Conservation (phyloP, 1,284 basidiomycete species). For the Flammula alnicola region DNA sequence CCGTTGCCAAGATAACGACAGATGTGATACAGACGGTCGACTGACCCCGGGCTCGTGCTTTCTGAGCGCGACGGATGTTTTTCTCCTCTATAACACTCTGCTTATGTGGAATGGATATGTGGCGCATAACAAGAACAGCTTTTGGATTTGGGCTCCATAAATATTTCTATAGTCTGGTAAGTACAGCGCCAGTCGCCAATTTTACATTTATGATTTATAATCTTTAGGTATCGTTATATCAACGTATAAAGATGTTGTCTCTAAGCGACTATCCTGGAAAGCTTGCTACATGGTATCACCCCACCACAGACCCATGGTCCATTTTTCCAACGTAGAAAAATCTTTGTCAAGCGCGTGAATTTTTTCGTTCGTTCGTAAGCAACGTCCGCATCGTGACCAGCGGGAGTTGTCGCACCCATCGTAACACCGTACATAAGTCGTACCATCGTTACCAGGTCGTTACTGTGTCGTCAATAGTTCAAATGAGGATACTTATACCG, state of each 20-base stretch:
- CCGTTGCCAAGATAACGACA: slow-evolving; percentile 1
- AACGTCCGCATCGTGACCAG: too few species aligned
- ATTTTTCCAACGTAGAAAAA: too few species aligned
- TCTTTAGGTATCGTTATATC: slow-evolving; percentile 3
- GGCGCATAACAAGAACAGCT: too few species aligned
- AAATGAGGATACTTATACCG: too few species aligned
- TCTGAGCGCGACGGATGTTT: slow-evolving; percentile 4
- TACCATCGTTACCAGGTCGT: background rate
- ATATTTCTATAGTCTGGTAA: too few species aligned
- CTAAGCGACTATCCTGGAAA: slow-evolving; percentile 6
- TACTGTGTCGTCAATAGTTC: too few species aligned
- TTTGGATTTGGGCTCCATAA: too few species aligned
- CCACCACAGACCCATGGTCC: too few species aligned
- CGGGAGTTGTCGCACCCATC: background rate
- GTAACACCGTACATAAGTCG: slow-evolving; percentile 2
- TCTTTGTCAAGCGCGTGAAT: too few species aligned
- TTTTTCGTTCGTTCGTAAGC: background rate
- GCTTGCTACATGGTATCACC: too few species aligned
- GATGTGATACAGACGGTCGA: slow-evolving; percentile 1
- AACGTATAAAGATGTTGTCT: slow-evolving; percentile 14
- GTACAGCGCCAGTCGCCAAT: background rate
- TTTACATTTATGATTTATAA: background rate
- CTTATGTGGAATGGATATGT: too few species aligned
- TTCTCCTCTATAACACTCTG: background rate
- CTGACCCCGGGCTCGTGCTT: background rate